phyloP scores from a whole-genome alignment of 331 rosid species.

The Saraca asoca region DNA sequence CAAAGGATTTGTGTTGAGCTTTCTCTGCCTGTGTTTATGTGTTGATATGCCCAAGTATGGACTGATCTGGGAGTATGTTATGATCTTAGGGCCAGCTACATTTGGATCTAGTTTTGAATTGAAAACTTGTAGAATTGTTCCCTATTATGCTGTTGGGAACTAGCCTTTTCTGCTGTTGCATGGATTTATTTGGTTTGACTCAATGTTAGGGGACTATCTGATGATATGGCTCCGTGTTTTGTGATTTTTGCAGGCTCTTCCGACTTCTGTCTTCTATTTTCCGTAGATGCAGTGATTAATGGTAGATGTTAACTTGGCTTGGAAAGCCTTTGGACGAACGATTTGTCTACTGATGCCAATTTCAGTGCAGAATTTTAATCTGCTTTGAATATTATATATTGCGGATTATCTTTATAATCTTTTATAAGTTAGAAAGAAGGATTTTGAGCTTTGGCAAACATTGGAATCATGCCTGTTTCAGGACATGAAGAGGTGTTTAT shows the following conservation, averaged over 20 bases:
- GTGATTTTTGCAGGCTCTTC: constrained; percentile 35
- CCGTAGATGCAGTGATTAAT: constrained; percentile 5
- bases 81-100: constrained; percentile 6
- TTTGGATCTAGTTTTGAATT: constrained; percentile 30
- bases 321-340: constrained; percentile 22
- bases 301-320: constrained; percentile 11
- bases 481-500: constrained; percentile 63
- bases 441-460: constrained; percentile 31
- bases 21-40: background rate
- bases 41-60: background rate
- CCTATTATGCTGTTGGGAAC: background rate
- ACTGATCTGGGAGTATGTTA: constrained; percentile 17
- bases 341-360: constrained; percentile 5
- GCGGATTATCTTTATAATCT: constrained; percentile 39
- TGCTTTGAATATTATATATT: constrained; percentile 14
- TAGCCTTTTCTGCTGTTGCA: no score
- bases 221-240: background rate
- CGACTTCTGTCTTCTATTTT: background rate
- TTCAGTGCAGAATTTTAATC: constrained; percentile 25
- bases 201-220: background rate
- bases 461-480: constrained; percentile 55
- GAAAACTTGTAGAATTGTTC: background rate
- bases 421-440: constrained; percentile 33
- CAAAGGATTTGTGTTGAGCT: background rate
- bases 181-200: constrained; percentile 1